phyloP scores from a whole-genome alignment of 225 moss, liverwort and hornwort species.

The Pleurozium schreberi region DNA sequence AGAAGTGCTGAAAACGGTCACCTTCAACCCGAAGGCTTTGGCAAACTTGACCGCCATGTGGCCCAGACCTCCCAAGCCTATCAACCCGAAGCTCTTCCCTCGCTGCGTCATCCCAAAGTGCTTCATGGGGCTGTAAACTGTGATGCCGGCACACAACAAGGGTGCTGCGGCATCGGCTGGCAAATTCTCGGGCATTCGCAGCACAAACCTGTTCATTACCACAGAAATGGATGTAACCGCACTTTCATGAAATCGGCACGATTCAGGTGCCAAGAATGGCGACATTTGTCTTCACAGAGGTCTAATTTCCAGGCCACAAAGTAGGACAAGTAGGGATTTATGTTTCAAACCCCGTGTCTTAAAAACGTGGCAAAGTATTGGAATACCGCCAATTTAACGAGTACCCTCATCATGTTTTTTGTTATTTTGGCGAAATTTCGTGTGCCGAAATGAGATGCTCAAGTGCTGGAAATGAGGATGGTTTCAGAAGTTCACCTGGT shows the following conservation, averaged over 20 bases:
- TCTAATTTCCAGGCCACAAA: neutral
- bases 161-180: conserved; percentile 53
- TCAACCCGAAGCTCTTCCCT: conserved; percentile 46
- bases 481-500: neutral
- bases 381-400: neutral
- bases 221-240: neutral
- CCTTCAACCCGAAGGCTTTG: conserved; percentile 53
- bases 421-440: no score
- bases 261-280: no score
- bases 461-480: neutral
- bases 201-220: conserved; percentile 29
- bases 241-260: neutral
- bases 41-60: conserved; percentile 60
- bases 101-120: conserved; percentile 46
- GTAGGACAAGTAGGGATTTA: neutral
- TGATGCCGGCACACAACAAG: conserved; percentile 66
- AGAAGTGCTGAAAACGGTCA: conserved; percentile 62
- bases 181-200: conserved; percentile 40
- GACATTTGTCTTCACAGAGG: neutral
- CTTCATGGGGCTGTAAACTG: conserved; percentile 73
- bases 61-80: conserved; percentile 62
- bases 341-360: neutral
- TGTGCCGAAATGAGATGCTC: neutral
- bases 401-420: neutral
- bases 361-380: neutral